Evolutionary conservation across 2,329 filamentous ascomycete genomes (phyloP).

Genomic region (Neoarthrinium moseri): DNA sequence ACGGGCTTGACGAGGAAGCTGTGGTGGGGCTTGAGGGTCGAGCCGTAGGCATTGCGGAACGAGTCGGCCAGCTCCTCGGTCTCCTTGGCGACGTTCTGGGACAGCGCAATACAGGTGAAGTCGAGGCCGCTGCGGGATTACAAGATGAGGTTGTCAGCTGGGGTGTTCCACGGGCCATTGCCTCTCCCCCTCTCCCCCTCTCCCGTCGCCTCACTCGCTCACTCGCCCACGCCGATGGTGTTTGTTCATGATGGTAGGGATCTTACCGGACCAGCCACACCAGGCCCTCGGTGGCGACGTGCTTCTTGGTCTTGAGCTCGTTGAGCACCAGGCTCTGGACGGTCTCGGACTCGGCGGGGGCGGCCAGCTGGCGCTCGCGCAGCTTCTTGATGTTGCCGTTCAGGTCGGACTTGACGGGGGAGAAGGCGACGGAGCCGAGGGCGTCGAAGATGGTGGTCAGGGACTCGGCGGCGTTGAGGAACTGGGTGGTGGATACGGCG

Average conservation of each 20-base stretch:
- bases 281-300: constrained; percentile 83
- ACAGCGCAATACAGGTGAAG: constrained; percentile 85
- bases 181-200: no score
- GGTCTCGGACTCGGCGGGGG: constrained; percentile 75
- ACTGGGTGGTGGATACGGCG: constrained; percentile 79
- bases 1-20: constrained; percentile 85
- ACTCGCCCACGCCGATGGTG: no score
- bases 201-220: no score
- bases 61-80: constrained; percentile 77
- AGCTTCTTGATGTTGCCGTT: constrained; percentile 96
- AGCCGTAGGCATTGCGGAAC: constrained; percentile 82
- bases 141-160: no score
- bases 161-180: no score
- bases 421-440: constrained; percentile 74
- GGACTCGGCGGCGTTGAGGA: constrained; percentile 87
- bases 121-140: constrained; percentile 73
- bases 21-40: constrained; percentile 90
- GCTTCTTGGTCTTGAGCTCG: constrained; percentile 87
- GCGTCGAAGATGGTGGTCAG: constrained; percentile 81
- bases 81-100: constrained; percentile 68
- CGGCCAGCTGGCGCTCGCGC: constrained; percentile 74
- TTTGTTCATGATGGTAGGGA: background rate
- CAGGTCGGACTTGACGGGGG: constrained; percentile 89
- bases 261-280: constrained; percentile 84
- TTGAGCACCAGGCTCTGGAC: constrained; percentile 83